A percentile compares a stretch with the other conserved stretches of the same genome.
Evolutionary conservation across 2,329 filamentous ascomycete genomes (phyloP).

Genomic region (Cercospora sojina): DNA sequence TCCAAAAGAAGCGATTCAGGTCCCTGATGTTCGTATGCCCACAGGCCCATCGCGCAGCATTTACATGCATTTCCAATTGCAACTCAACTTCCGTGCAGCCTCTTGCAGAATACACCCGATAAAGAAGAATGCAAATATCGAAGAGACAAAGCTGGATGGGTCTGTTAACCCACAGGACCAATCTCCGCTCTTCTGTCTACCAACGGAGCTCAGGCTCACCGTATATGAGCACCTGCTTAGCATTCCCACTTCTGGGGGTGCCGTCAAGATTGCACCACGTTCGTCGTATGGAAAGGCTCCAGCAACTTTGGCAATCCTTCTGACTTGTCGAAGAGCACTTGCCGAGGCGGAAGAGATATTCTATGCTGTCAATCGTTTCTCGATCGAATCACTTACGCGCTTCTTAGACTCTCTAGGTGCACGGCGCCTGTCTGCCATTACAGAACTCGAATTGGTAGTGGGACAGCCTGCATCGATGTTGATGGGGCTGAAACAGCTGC

Average conservation of each 20-base stretch:
- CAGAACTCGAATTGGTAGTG: neutral
- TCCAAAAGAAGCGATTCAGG: neutral
- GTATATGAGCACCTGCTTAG: neutral
- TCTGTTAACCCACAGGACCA: neutral
- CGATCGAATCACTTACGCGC: neutral
- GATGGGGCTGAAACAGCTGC: neutral
- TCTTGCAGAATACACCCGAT: neutral
- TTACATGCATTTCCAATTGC: neutral
- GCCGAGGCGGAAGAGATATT: neutral
- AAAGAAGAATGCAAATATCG: neutral
- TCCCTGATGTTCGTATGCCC: neutral
- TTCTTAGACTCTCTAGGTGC: neutral
- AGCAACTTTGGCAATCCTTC: neutral
- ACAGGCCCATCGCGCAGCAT: neutral
- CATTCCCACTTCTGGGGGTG: neutral
- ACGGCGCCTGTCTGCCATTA: neutral
- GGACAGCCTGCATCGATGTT: neutral
- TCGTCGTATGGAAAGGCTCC: neutral
- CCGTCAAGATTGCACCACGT: neutral
- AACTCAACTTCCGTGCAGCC: neutral
- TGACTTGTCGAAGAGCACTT: neutral
- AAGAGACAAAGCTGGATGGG: neutral
- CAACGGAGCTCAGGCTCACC: neutral
- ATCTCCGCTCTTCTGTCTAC: neutral
- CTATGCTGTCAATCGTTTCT: neutral